Percentiles rank a stretch among this genome's conserved stretches.
These are phyloP conservation scores for Tagetes erecta DNA, from an alignment of 129 eudicot species.

Conservation along the genomic window DNA sequence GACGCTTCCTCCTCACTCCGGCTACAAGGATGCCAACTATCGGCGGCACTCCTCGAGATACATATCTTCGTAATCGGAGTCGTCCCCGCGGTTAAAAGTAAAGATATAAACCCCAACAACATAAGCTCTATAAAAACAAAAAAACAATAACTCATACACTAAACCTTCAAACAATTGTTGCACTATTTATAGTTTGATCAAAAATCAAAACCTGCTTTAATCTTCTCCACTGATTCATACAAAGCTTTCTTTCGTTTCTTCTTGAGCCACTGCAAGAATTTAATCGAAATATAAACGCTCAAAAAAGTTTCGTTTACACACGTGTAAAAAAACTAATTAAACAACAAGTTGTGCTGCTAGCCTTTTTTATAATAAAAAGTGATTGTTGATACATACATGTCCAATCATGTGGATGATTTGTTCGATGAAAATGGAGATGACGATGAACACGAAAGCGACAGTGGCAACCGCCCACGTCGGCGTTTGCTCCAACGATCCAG, in stretches of 20 bases:
- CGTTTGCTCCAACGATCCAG: conserved; percentile 38
- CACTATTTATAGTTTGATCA: not conserved
- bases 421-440: conserved; percentile 41
- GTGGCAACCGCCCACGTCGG: conserved; percentile 59
- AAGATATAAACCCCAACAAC: conserved; percentile 74
- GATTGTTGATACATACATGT: conserved; percentile 20
- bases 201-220: conserved; percentile 55
- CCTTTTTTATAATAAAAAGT: too few relatives aligned
- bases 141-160: not conserved
- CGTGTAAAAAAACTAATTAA: too few relatives aligned
- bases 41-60: conserved; percentile 48
- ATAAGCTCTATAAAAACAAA: conserved; percentile 53
- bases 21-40: conserved; percentile 61
- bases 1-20: conserved; percentile 24
- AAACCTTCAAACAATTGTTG: not conserved
- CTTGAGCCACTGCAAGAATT: conserved; percentile 59
- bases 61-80: conserved; percentile 51
- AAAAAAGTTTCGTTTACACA: too few relatives aligned
- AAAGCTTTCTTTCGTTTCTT: conserved; percentile 59
- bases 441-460: conserved; percentile 40
- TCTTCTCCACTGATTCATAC: conserved; percentile 66
- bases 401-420: conserved; percentile 45
- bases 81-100: conserved; percentile 62
- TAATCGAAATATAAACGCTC: not conserved
- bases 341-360: too few relatives aligned